phyloP scores from a whole-genome alignment of 768 basidiomycete genomes.

The Mycena kentingensis region DNA sequence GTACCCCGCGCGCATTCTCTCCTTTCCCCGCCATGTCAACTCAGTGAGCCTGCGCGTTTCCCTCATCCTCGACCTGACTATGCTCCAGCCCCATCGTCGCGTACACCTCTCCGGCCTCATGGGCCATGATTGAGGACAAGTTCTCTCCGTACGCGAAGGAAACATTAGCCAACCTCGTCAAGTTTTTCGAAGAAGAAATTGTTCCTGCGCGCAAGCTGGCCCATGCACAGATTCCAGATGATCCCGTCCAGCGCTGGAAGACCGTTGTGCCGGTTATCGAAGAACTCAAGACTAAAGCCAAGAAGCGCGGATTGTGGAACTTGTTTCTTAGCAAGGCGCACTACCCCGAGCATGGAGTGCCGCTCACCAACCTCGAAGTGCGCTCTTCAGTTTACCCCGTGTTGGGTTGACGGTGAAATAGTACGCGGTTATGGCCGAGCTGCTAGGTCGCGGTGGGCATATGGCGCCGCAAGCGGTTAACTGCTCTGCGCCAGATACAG shows the following conservation, averaged over 20 bases:
- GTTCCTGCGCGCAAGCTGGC: slow-evolving; percentile 77
- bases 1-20: too few species aligned
- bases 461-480: slow-evolving; percentile 87
- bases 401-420: slow-evolving; percentile 31
- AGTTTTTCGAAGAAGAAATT: slow-evolving; percentile 91
- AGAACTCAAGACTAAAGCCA: slow-evolving; percentile 86
- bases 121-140: slow-evolving; percentile 91
- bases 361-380: slow-evolving; percentile 93
- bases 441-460: slow-evolving; percentile 82
- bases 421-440: slow-evolving; percentile 98
- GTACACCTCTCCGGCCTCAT: slow-evolving; percentile 81
- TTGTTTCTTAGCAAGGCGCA: slow-evolving; percentile 93
- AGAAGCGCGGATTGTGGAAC: slow-evolving; percentile 92
- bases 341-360: slow-evolving; percentile 86
- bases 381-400: slow-evolving; percentile 17
- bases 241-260: slow-evolving; percentile 79
- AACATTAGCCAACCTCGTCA: slow-evolving; percentile 77
- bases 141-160: slow-evolving; percentile 90
- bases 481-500: slow-evolving; percentile 96
- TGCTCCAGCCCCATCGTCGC: slow-evolving; percentile 71
- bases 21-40: too few species aligned
- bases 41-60: slow-evolving; percentile 1
- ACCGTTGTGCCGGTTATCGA: slow-evolving; percentile 78
- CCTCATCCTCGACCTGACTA: slow-evolving; percentile 43
- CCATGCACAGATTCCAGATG: slow-evolving; percentile 78